Evolutionary conservation across 1,139 yeast species (phyloP).

Genomic region (Lodderomyces metapsilosis): DNA sequence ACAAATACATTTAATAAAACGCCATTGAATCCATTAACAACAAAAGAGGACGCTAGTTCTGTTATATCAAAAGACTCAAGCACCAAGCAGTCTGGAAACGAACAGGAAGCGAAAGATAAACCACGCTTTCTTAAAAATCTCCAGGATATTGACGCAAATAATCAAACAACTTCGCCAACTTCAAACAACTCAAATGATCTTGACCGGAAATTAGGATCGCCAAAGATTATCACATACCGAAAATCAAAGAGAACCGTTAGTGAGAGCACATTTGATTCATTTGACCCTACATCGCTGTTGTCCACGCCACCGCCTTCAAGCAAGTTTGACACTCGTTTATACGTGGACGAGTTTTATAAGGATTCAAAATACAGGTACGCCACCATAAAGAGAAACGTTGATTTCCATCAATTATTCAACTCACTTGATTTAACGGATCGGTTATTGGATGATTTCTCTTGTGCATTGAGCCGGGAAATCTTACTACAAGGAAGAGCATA

Average conservation of each 20-base stretch:
- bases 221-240: conserved; percentile 50
- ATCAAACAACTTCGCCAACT: conserved; percentile 2
- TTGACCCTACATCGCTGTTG: conserved; percentile 4
- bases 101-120: conserved; percentile 2
- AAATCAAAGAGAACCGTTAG: conserved; percentile 37
- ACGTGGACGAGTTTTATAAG: conserved; percentile 36
- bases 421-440: conserved; percentile 69
- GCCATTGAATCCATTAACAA: conserved; percentile 61
- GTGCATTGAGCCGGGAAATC: conserved; percentile 87
- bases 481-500: conserved; percentile 89
- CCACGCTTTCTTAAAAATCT: conserved; percentile 13
- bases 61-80: conserved; percentile 33
- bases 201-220: conserved; percentile 23
- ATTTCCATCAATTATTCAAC: conserved; percentile 75
- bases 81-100: conserved; percentile 5
- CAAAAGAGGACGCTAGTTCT: conserved; percentile 52
- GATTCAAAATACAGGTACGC: conserved; percentile 54
- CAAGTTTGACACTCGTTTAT: conserved; percentile 33
- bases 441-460: conserved; percentile 79
- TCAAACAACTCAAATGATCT: not conserved
- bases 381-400: conserved; percentile 65
- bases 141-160: conserved; percentile 10
- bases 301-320: conserved; percentile 19
- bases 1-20: conserved; percentile 42
- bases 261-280: conserved; percentile 29